Evolutionary conservation across 2,329 filamentous ascomycete genomes (phyloP), one percentile per base, ranked within the genome.

Genomic region (Gaeumannomyces tritici): DNA sequence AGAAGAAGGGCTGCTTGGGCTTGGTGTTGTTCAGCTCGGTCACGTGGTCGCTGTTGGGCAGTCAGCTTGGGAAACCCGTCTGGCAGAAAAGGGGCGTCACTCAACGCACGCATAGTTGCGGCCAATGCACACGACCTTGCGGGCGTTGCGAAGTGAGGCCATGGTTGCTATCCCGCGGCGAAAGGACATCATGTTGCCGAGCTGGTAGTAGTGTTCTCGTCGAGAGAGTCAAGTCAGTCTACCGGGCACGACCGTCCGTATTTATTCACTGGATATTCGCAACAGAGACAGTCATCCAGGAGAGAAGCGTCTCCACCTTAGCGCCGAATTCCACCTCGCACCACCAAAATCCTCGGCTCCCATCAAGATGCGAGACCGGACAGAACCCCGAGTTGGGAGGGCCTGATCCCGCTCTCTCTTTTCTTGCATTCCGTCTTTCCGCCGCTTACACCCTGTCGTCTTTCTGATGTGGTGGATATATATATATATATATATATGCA

Each of bases 1-100:
- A 99, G 87, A 97, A 99, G 79, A 99, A 98, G 29, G 95, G 95
- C 76, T 97, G 92, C 75, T 95, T 96, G 60, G 95, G 95, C 67
- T 87, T 86, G 64, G 83, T 81, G 76, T 89, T 96, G 76, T 92
- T 92, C 68, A 99, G 84, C 80, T 99, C 95, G 66, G 89, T 85
- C 72, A 98, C 89, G 77, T 99, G 95, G 75, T 96, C 95, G 70
- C 91, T 95, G 70, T 51, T 55, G 11, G 42, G 55, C 61, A 4
- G 42, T 51, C 42, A 51, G 42, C n/a, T 51, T 51, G 42, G 42
- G 64, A 35, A 59, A 24, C 3, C 7, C 3, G 42, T 24, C 42
- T 9, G 18, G 42, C 42, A 51, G 42, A 51, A n/a, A 51, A n/a
- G 42, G 42, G 24, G 42, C 21, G 42, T 7, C 7, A 24, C 42